Conservation (phyloP, 2,329 filamentous ascomycete species). For the Pseudogymnoascus sp. region DNA sequence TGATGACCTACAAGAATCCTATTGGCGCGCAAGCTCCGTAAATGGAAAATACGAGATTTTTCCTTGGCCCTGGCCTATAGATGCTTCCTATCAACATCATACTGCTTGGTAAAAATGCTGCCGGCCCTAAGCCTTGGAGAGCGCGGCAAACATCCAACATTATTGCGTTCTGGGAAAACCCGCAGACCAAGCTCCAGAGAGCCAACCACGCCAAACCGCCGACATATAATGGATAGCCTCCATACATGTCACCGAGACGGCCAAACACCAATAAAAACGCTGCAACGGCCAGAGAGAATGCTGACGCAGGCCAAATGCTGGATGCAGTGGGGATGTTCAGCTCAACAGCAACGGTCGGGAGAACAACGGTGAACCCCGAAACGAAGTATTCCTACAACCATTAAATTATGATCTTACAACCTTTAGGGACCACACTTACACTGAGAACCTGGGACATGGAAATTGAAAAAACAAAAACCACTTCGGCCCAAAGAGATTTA, state of each 20-base stretch:
- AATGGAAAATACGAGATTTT: constrained; percentile 55
- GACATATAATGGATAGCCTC: constrained; percentile 53
- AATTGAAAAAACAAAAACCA: constrained; percentile 53
- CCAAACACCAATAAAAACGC: constrained; percentile 57
- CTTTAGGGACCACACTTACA: constrained; percentile 27
- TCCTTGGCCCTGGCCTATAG: constrained; percentile 60
- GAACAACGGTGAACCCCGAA: constrained; percentile 66
- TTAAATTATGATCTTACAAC: constrained; percentile 5
- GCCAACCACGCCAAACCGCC: constrained; percentile 56
- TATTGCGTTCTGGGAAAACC: constrained; percentile 58
- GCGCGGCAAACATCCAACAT: constrained; percentile 70
- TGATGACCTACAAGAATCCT: constrained; percentile 43
- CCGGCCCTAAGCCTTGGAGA: constrained; percentile 64
- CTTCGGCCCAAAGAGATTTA: constrained; percentile 42
- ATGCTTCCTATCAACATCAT: constrained; percentile 58
- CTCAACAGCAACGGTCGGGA: constrained; percentile 55
- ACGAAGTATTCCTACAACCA: constrained; percentile 52
- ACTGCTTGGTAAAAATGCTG: constrained; percentile 62
- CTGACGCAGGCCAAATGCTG: constrained; percentile 56
- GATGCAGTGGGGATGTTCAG: constrained; percentile 55
- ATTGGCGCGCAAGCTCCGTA: constrained; percentile 48
- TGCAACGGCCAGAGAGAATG: constrained; percentile 49
- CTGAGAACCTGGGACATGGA: constrained; percentile 51
- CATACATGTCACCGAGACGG: constrained; percentile 54
- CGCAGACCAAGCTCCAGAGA: constrained; percentile 60